Evolutionary conservation across 176 grass and related monocot genomes (phyloP), one percentile per base, ranked within the genome.

Genomic region (Oryza officinalis): DNA sequence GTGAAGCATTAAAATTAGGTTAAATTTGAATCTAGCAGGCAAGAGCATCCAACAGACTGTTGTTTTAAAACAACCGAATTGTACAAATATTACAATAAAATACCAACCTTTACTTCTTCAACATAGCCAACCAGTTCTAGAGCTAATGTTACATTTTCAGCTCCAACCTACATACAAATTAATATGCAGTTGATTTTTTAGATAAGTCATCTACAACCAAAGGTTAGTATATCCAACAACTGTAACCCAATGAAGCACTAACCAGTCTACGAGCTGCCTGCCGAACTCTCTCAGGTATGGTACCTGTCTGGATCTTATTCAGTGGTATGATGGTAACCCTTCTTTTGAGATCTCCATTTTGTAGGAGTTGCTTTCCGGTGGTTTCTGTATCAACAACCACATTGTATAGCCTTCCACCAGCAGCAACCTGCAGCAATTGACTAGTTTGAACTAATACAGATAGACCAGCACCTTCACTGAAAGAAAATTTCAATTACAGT

Each of bases 301-400:
- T 75, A 37, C 79, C 41, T 44, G 87, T 75, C 75, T 95, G 87
- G 69, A 99, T 96, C 90, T 99, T 96, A 84, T 99, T 95, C 81
- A 99, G 77, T 18, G 93, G 96, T 83, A 99, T 90, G 84, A 99
- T 94, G 65, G 96, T 99, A 83, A 92, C 87, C 74, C 96, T 94
- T 80, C 81, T 99, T 66, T 35, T 83, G 57, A 99, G 84, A 22
- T 92, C 78, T 17, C 93, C 96, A 49, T 87, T 87, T 87, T 95
- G 81, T 33, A 99, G 45, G 27, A 99, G 75, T 45, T 93, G 89
- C 73, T 99, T 99, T 76, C 96, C 96, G 45, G 96, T 99, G 72
- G 65, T 88, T 86, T 99, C 93, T 60, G 96, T 85, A 60, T 99
- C 96, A 73, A 99, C 96, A 63, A 99, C 89, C 52, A 99, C 88